Evolutionary conservation across 805 yeast genomes (phyloP).

Genomic region (Ogataea thermomethanolica): DNA sequence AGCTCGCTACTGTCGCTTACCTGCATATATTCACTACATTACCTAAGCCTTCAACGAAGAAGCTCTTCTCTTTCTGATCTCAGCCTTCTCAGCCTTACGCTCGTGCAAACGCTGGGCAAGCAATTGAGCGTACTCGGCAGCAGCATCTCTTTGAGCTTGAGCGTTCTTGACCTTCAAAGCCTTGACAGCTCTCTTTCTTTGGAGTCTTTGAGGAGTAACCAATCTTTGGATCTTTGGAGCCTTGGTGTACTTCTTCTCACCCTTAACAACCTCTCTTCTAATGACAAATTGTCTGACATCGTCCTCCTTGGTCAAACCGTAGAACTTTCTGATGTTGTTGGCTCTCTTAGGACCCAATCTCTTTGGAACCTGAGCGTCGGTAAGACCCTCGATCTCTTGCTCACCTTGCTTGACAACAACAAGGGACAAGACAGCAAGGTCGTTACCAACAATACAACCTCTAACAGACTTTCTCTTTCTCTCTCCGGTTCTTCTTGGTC

Average conservation of each 20-base stretch:
- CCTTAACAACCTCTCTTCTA: slow-evolving; percentile 98
- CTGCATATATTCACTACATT: slow-evolving; percentile 12
- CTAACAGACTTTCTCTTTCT: slow-evolving; percentile 99
- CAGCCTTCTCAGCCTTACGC: slow-evolving; percentile 98
- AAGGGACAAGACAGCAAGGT: slow-evolving; percentile 92
- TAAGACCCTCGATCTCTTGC: slow-evolving; percentile 89
- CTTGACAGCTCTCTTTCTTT: slow-evolving; percentile 97
- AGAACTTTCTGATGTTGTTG: slow-evolving; percentile 99
- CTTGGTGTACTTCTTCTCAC: slow-evolving; percentile 98
- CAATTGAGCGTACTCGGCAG: slow-evolving; percentile 99
- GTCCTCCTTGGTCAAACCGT: slow-evolving; percentile 93
- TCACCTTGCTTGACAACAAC: slow-evolving; percentile 98
- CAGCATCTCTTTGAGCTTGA: slow-evolving; percentile 99
- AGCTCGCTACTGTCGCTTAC: slow-evolving; percentile 4
- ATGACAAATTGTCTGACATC: slow-evolving; percentile 89
- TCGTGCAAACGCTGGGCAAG: slow-evolving; percentile 97
- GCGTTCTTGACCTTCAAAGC: slow-evolving; percentile 94
- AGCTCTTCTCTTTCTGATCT: slow-evolving; percentile 99
- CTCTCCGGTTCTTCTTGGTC: slow-evolving; percentile 99
- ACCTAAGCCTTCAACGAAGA: slow-evolving; percentile 90
- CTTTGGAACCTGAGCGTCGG: slow-evolving; percentile 93
- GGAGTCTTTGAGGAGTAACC: slow-evolving; percentile 98
- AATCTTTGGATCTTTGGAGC: slow-evolving; percentile 99
- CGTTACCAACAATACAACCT: slow-evolving; percentile 98
- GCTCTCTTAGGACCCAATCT: slow-evolving; percentile 99